Base-by-base conservation (phyloP, 495 filamentous ascomycete species). In the Pseudoneurospora amorphoporcata region DNA sequence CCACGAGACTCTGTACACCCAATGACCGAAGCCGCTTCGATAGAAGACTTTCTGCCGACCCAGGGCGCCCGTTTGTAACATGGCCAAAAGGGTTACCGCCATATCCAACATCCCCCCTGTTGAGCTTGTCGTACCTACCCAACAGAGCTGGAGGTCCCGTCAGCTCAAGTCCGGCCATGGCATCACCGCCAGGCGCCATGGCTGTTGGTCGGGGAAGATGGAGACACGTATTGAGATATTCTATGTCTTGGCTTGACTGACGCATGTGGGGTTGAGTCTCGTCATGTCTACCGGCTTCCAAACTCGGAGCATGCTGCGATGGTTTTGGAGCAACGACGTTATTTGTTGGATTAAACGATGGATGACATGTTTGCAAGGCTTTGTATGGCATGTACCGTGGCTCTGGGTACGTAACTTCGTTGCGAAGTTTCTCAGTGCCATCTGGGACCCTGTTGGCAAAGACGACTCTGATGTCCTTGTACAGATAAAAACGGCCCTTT, bases 361-460 rank as follows among this genome's bases (percentile, higher is more conserved):
- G 7, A 8, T 65, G 29, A 8, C 53, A 6, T 65, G 53, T 35
- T 32, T 86, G 80, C 23, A 84, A 85, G 0, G 93, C 87, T 80
- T 93, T 97, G 83, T 97, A 99, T 14, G 90, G 84, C 72, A 89
- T 91, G 77, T 92, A 99, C 42, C 91, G 88, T 58, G 95, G 95
- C 72, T 97, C 93, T 0, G 96, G 94, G 69, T 91, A 84, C 70
- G 96, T 92, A 39, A 95, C 92, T 78, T 99, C 95, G 77, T 96
- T 98, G 8, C 91, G 89, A 47, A 99, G 85, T 72, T 90, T 93
- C 82, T 98, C 95, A 78, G 98, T 98, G 38, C 94, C 95, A 77
- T 99, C 95, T 0, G 96, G 95, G 3, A 98, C 96, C 38, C 95
- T 90, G 79, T 99, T 99, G 70, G 95, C 95, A 80, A 99, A 99